A percentile compares a stretch with the other conserved stretches of the same genome.
Evolutionary conservation across 306 rosid genomes (phyloP).

Genomic region (Macrotyloma uniflorum): DNA sequence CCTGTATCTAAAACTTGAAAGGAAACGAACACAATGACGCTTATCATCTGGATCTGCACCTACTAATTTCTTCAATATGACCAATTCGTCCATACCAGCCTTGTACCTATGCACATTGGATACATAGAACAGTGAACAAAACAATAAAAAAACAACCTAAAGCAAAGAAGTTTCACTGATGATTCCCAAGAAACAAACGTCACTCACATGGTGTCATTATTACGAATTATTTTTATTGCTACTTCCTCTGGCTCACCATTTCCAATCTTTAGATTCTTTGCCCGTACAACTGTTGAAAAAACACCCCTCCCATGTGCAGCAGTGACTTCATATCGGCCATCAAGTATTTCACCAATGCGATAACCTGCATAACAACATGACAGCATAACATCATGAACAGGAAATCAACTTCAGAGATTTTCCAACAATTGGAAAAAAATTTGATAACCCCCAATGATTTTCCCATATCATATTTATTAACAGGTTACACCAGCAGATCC

Average conservation of each 20-base stretch:
- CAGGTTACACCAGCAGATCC: neutral
- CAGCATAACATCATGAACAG: slow-evolving; percentile 12
- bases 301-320: slow-evolving; percentile 99
- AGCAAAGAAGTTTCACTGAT: neutral
- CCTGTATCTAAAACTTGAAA: slow-evolving; percentile 96
- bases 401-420: neutral
- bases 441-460: neutral
- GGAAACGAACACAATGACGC: slow-evolving; percentile 99
- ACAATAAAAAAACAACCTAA: neutral
- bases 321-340: slow-evolving; percentile 88
- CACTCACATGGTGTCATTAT: slow-evolving; percentile 94
- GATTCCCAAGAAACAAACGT: slow-evolving; percentile 19
- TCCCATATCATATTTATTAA: slow-evolving; percentile 3
- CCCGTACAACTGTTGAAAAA: slow-evolving; percentile 95
- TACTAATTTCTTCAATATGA: slow-evolving; percentile 89
- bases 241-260: slow-evolving; percentile 95
- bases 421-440: slow-evolving; percentile 8
- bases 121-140: slow-evolving; percentile 28
- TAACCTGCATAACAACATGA: slow-evolving; percentile 60
- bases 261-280: slow-evolving; percentile 73
- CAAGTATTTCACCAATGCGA: slow-evolving; percentile 93
- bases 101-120: slow-evolving; percentile 73
- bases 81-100: slow-evolving; percentile 96
- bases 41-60: slow-evolving; percentile 99
- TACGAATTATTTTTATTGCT: slow-evolving; percentile 93